Conservation (phyloP, 768 basidiomycete genomes). For the Mycena pura region DNA sequence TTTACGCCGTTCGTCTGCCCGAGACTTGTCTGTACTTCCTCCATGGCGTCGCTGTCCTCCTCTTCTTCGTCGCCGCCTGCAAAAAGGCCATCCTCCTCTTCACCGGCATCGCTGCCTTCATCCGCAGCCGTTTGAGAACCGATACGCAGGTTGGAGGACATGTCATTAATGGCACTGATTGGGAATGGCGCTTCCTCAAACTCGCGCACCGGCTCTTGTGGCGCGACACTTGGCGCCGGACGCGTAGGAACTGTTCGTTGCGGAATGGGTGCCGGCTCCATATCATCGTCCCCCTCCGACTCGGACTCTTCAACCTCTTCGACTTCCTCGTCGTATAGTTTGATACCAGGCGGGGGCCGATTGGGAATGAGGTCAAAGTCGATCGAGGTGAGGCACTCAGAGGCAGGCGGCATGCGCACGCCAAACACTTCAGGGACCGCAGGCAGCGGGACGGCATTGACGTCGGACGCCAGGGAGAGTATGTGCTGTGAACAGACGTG, state of each 20-base stretch:
- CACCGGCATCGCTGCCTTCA: conserved; percentile 72
- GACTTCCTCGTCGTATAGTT: conserved; percentile 79
- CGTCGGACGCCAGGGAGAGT: conserved; percentile 81
- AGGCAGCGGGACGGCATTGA: conserved; percentile 81
- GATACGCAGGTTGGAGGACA: conserved; percentile 75
- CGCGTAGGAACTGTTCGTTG: conserved; percentile 28
- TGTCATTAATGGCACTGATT: conserved; percentile 65
- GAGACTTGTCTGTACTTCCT: conserved; percentile 67
- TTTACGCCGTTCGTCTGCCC: conserved; percentile 68
- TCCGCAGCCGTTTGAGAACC: conserved; percentile 44
- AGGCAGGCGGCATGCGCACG: conserved; percentile 73
- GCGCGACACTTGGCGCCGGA: conserved; percentile 35
- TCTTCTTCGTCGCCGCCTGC: conserved; percentile 78
- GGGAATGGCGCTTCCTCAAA: conserved; percentile 61
- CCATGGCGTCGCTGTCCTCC: conserved; percentile 85
- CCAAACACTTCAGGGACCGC: conserved; percentile 90
- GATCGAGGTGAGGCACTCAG: conserved; percentile 78
- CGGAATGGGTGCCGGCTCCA: conserved; percentile 70
- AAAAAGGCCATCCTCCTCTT: conserved; percentile 82
- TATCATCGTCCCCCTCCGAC: conserved; percentile 69
- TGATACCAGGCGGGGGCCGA: conserved; percentile 79
- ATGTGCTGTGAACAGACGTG: conserved; percentile 65
- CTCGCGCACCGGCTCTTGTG: conserved; percentile 40
- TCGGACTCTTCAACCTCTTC: conserved; percentile 84
- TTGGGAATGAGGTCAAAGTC: conserved; percentile 90